Evolutionary conservation across 192 early-diverging fungal species (phyloP).

Genomic region (Fimicolochytrium jonesii): DNA sequence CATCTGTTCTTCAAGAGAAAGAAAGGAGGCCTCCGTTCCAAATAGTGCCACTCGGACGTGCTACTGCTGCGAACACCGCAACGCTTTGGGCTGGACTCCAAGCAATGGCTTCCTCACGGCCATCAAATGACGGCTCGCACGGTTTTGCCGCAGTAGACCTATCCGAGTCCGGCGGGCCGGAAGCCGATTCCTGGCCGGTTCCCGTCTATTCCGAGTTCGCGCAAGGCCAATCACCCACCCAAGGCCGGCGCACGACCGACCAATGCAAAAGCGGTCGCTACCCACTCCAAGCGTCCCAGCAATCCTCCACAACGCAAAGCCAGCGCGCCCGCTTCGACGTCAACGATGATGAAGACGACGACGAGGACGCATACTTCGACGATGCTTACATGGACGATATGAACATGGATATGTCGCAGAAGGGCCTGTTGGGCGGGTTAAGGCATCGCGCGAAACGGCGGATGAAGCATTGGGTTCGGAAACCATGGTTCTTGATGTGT

Average conservation of each 20-base stretch:
- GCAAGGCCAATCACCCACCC: too few relatives aligned
- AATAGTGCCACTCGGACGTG: too few relatives aligned
- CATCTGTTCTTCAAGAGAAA: too few relatives aligned
- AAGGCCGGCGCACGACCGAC: not conserved
- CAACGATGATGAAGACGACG: slow-evolving; percentile 6
- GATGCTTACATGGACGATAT: slow-evolving; percentile 11
- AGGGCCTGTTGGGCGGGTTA: slow-evolving; percentile 3
- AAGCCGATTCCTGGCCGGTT: slow-evolving; percentile 11
- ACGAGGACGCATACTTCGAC: slow-evolving; percentile 6
- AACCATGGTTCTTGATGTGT: slow-evolving; percentile 22
- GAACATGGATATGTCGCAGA: not conserved
- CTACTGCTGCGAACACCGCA: too few relatives aligned
- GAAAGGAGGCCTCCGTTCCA: too few relatives aligned
- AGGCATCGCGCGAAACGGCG: not conserved
- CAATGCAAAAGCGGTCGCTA: not conserved
- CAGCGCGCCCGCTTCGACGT: not conserved
- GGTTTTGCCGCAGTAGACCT: slow-evolving; percentile 22
- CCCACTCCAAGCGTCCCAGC: not conserved
- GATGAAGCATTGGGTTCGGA: slow-evolving; percentile 6
- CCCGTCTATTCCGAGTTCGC: not conserved
- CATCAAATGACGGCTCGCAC: too few relatives aligned
- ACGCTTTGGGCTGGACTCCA: too few relatives aligned
- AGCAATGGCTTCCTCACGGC: too few relatives aligned
- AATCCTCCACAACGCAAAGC: not conserved
- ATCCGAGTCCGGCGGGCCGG: slow-evolving; percentile 16